Percentiles rank a stretch among this genome's conserved stretches.
Evolutionary conservation across 768 basidiomycete genomes (phyloP).

Genomic region (Suillus fuscotomentosus): DNA sequence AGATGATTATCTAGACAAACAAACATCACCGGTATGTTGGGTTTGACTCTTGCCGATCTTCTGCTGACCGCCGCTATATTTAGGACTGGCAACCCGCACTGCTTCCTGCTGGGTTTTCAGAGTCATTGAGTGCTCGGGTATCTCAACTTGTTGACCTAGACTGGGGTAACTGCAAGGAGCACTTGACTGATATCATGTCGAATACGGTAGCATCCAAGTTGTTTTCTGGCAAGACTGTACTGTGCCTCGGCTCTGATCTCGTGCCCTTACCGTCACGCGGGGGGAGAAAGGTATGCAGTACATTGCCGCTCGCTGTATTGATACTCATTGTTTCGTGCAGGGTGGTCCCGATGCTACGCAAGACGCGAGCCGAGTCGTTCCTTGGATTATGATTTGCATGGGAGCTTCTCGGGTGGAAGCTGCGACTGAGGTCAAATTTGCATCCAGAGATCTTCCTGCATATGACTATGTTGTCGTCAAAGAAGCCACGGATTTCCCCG

Average conservation of each 20-base stretch:
- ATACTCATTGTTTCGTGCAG: constrained; percentile 16
- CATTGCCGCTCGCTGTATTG: not conserved
- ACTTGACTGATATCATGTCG: constrained; percentile 57
- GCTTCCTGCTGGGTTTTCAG: constrained; percentile 48
- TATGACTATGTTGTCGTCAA: constrained; percentile 69
- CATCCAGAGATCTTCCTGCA: constrained; percentile 28
- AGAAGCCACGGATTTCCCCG: constrained; percentile 37
- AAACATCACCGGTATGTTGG: constrained; percentile 27
- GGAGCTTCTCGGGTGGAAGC: constrained; percentile 74
- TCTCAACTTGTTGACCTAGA: constrained; percentile 49
- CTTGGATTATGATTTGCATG: constrained; percentile 73
- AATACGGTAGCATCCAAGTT: constrained; percentile 57
- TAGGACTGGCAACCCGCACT: constrained; percentile 66
- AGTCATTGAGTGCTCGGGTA: constrained; percentile 37
- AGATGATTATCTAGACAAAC: constrained; percentile 29
- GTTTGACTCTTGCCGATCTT: constrained; percentile 4
- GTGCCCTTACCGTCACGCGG: constrained; percentile 40
- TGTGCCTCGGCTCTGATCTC: constrained; percentile 60
- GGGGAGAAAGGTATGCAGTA: constrained; percentile 19
- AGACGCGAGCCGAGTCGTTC: constrained; percentile 47
- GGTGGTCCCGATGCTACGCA: constrained; percentile 22
- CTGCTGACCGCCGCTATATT: constrained; percentile 1
- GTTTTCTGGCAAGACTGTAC: constrained; percentile 51
- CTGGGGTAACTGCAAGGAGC: constrained; percentile 50
- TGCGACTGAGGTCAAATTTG: constrained; percentile 45